Percentiles rank a stretch among this genome's conserved stretches.
phyloP scores from a whole-genome alignment of 1,284 basidiomycete species.

The Fistulinella staudtii region DNA sequence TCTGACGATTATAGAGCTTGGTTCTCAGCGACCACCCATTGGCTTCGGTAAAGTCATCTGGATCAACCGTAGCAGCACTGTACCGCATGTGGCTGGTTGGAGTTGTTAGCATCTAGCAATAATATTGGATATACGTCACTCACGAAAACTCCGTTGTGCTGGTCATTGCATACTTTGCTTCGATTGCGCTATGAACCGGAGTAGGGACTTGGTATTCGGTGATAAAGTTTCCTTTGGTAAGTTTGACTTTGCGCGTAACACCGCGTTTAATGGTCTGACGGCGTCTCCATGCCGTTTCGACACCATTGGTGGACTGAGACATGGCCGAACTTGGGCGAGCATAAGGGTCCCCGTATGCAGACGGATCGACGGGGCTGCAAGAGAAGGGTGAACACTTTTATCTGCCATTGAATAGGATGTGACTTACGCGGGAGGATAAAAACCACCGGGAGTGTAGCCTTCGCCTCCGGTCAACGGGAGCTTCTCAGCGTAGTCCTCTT shows the following conservation, averaged over 20 bases:
- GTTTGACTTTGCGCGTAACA: conserved; percentile 89
- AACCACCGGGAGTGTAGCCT: conserved; percentile 48
- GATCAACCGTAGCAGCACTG: conserved; percentile 90
- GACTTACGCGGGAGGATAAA: conserved; percentile 69
- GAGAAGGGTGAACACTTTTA: background rate
- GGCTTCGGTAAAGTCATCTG: conserved; percentile 85
- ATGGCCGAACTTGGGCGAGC: conserved; percentile 59
- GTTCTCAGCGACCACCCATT: conserved; percentile 83
- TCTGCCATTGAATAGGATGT: background rate
- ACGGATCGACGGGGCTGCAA: conserved; percentile 55
- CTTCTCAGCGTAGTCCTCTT: conserved; percentile 70
- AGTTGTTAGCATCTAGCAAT: too few relatives aligned
- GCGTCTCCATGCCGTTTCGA: conserved; percentile 75
- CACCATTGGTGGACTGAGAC: conserved; percentile 61
- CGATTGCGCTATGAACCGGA: conserved; percentile 81
- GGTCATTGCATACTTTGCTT: conserved; percentile 69
- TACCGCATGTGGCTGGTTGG: conserved; percentile 79
- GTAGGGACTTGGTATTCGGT: conserved; percentile 89
- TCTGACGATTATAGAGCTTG: conserved; percentile 84
- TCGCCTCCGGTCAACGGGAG: conserved; percentile 61
- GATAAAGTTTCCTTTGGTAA: conserved; percentile 90
- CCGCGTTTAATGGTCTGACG: conserved; percentile 91
- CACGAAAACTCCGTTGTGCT: conserved; percentile 84
- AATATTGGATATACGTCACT: conserved; percentile 35
- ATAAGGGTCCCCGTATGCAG: conserved; percentile 65